Evolutionary conservation across 1,284 basidiomycete genomes (phyloP), one percentile per base, ranked within the genome.

Genomic region (Inonotus hispidus): DNA sequence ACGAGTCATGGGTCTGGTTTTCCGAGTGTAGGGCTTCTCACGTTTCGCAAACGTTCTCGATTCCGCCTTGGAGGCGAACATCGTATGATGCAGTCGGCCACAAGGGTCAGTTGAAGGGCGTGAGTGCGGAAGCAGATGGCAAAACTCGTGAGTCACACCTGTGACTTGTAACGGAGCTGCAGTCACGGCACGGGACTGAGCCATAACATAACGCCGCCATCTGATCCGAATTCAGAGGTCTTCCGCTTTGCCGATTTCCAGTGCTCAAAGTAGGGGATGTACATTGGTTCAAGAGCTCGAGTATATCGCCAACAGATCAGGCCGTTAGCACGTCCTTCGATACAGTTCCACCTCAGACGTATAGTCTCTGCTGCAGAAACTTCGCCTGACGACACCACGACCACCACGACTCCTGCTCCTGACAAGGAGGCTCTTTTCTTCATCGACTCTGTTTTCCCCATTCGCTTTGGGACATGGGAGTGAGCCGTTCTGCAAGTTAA

Each of bases 391-490:
- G 19, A 16, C 19, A 16, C 41, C 16, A 21, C 38, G 38, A 39
- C n/a, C 19, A 16, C 41, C 16, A 21, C 8, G 4, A 32, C 19
- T 5, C 41, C 19, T 3, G 4, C 41, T 16, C 13, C 41, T 14
- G 41, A 25, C 21, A 49, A 49, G 25, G 70, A 79, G 57, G 81
- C 73, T 1, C 78, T 75, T 72, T 67, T 84, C 5, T 85, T 80
- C 66, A 70, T 85, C 47, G 81, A 83, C 65, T 80, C 82, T 0
- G 75, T 85, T n/a, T 82, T 84, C 65, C 84, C 83, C 0, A 72
- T 83, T 16, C 73, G 75, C 29, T 64, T 83, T 23, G 79, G 76
- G 6, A 68, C 72, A 38, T 79, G 77, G 74, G 83, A 85, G 83
- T 85, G 59, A 64, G 83, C 71, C 13, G 21, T 7, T 46, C 32